These are phyloP conservation scores for Pugionium cornutum DNA, from an alignment of 345 rosid species.

Conservation along the genomic window DNA sequence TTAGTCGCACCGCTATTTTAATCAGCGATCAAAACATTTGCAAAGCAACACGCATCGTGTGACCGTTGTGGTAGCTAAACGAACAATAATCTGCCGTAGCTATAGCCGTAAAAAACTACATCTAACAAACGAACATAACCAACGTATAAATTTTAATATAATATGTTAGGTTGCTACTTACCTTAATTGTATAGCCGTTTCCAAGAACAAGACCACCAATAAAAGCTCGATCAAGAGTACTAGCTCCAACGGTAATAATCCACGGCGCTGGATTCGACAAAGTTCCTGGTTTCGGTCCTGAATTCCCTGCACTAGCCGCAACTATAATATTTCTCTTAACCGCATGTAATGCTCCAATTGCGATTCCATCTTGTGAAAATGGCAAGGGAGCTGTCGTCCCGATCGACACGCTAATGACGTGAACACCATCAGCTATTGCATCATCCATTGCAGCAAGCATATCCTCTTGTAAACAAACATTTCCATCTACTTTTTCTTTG, in stretches of 20 bases:
- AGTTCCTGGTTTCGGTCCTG: slow-evolving; percentile 62
- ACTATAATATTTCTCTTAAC: slow-evolving; percentile 58
- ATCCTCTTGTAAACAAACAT: slow-evolving; percentile 59
- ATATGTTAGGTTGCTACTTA: slow-evolving; percentile 13
- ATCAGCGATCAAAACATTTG: too few species aligned
- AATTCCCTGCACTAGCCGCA: slow-evolving; percentile 68
- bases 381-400: slow-evolving; percentile 34
- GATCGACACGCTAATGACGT: slow-evolving; percentile 68
- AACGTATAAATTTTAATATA: too few species aligned
- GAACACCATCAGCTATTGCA: slow-evolving; percentile 76
- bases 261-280: slow-evolving; percentile 75
- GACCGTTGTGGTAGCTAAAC: too few species aligned
- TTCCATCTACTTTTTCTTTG: slow-evolving; percentile 45
- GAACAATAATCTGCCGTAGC: too few species aligned
- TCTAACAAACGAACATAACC: too few species aligned
- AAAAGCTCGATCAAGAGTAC: slow-evolving; percentile 68
- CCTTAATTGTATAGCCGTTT: slow-evolving; percentile 58
- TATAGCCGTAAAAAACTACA: too few species aligned
- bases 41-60: too few species aligned
- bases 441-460: slow-evolving; percentile 85
- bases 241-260: slow-evolving; percentile 81
- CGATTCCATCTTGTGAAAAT: slow-evolving; percentile 50
- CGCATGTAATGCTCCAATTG: slow-evolving; percentile 70
- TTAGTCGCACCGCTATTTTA: too few species aligned
- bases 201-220: slow-evolving; percentile 54